Percentiles rank a stretch among this genome's conserved stretches.
Evolutionary conservation across 106 monocot species (phyloP).

Genomic region (Alisma plantagoaquatica): DNA sequence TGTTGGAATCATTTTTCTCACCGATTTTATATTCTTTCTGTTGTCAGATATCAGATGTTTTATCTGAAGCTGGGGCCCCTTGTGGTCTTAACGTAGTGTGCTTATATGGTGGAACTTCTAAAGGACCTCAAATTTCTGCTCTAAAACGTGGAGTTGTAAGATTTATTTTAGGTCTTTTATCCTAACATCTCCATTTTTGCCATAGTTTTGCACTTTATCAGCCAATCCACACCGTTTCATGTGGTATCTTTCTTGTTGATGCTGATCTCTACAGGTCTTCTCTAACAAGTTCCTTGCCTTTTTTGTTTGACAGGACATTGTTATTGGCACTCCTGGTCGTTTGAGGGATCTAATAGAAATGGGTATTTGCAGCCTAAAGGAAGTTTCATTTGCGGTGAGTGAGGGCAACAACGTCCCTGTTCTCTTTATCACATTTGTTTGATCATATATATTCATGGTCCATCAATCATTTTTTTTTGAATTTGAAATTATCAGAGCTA

Average conservation of each 20-base stretch:
- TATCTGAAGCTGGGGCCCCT: slow-evolving; percentile 71
- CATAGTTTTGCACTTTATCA: not conserved
- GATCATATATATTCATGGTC: no score
- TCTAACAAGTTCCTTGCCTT: no score
- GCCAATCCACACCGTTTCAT: not conserved
- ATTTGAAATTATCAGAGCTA: no score
- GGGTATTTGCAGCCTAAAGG: slow-evolving; percentile 69
- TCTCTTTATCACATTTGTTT: no score
- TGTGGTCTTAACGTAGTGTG: slow-evolving; percentile 83
- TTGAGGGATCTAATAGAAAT: slow-evolving; percentile 94
- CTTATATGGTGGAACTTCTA: slow-evolving; percentile 93
- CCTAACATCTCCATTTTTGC: not conserved
- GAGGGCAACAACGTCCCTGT: no score
- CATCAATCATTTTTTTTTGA: no score
- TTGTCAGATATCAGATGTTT: slow-evolving; percentile 87
- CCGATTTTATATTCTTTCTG: no score
- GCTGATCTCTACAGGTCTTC: not conserved
- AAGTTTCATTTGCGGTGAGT: slow-evolving; percentile 92
- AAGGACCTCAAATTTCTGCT: slow-evolving; percentile 89
- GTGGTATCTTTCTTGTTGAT: not conserved
- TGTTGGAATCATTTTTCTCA: not conserved
- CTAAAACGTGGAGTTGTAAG: slow-evolving; percentile 96
- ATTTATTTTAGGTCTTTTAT: not conserved
- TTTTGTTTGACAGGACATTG: slow-evolving; percentile 83
- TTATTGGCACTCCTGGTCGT: slow-evolving; percentile 90